Conservation (phyloP, 2,329 filamentous ascomycete genomes). For the Tricladium varicosporioides region DNA sequence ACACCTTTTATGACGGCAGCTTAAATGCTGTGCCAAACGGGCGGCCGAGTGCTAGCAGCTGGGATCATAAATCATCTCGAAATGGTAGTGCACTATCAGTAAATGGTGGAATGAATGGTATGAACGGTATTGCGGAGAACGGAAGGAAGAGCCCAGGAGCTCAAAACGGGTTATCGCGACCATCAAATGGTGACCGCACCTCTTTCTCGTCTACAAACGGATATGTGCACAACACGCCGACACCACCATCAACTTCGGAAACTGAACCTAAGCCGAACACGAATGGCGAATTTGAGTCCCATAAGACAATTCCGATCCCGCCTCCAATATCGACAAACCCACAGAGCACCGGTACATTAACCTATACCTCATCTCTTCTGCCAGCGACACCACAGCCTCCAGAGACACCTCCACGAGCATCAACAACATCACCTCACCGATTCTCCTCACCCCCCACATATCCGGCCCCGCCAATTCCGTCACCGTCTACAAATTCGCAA, state of each 20-base stretch:
- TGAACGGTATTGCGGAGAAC: constrained; percentile 28
- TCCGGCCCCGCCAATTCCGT: constrained; percentile 46
- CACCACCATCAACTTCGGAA: constrained; percentile 12
- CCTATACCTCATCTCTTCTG: constrained; percentile 30
- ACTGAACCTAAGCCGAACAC: constrained; percentile 15
- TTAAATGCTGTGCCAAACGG: constrained; percentile 60
- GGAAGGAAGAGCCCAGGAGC: constrained; percentile 30
- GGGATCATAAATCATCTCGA: constrained; percentile 31
- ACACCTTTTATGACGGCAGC: constrained; percentile 43
- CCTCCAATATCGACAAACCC: constrained; percentile 29
- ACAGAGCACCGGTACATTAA: constrained; percentile 33
- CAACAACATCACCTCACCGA: constrained; percentile 47
- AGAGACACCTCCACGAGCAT: constrained; percentile 28
- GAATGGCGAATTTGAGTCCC: constrained; percentile 25
- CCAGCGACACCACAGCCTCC: constrained; percentile 26
- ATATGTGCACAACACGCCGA: constrained; percentile 12
- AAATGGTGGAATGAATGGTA: constrained; percentile 28
- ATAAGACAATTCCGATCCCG: constrained; percentile 22
- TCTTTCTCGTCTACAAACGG: constrained; percentile 32
- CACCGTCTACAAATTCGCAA: constrained; percentile 35
- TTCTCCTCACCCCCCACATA: constrained; percentile 65
- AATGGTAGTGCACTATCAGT: constrained; percentile 32
- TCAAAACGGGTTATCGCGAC: constrained; percentile 26
- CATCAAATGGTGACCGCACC: constrained; percentile 28
- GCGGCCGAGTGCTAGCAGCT: constrained; percentile 44